Percentiles rank a stretch among this genome's conserved stretches.
Evolutionary conservation across 2,329 filamentous ascomycete species (phyloP).

Genomic region (Fusarium xyrophilum): DNA sequence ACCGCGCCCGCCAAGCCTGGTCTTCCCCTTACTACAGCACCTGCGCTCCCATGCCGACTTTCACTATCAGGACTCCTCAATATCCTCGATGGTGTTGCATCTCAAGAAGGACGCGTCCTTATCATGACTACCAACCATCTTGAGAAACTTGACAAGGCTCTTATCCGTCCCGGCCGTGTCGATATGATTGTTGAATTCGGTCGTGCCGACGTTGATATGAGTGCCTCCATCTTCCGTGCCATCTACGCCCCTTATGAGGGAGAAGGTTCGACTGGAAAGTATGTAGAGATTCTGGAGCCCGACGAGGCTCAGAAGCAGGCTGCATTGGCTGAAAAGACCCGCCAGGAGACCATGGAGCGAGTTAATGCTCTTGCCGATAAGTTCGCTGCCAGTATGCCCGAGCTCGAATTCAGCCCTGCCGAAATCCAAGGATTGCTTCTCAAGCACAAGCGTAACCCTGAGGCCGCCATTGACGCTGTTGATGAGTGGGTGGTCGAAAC

Average conservation of each 20-base stretch:
- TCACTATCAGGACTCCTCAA: slow-evolving; percentile 81
- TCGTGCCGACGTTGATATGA: slow-evolving; percentile 61
- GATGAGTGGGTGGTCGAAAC: slow-evolving; percentile 59
- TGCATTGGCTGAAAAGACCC: slow-evolving; percentile 43
- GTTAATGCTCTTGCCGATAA: slow-evolving; percentile 55
- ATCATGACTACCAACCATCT: slow-evolving; percentile 72
- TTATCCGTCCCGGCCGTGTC: slow-evolving; percentile 68
- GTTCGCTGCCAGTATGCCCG: slow-evolving; percentile 61
- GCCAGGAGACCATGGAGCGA: slow-evolving; percentile 48
- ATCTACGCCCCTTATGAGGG: slow-evolving; percentile 62
- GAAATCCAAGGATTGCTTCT: slow-evolving; percentile 67
- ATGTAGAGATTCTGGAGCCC: slow-evolving; percentile 19
- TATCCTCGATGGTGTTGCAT: slow-evolving; percentile 76
- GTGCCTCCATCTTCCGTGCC: slow-evolving; percentile 61
- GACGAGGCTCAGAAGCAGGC: slow-evolving; percentile 43
- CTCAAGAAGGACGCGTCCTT: slow-evolving; percentile 67
- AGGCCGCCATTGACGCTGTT: slow-evolving; percentile 54
- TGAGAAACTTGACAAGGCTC: slow-evolving; percentile 66
- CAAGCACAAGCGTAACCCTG: slow-evolving; percentile 61
- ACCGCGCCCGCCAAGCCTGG: slow-evolving; percentile 8
- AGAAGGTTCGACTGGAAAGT: slow-evolving; percentile 26
- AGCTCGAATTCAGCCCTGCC: slow-evolving; percentile 64
- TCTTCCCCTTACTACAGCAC: background rate
- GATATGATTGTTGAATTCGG: slow-evolving; percentile 67
- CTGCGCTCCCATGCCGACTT: slow-evolving; percentile 50